Conservation (phyloP, 352 stramenopile species). For the Pythium brassicae region DNA sequence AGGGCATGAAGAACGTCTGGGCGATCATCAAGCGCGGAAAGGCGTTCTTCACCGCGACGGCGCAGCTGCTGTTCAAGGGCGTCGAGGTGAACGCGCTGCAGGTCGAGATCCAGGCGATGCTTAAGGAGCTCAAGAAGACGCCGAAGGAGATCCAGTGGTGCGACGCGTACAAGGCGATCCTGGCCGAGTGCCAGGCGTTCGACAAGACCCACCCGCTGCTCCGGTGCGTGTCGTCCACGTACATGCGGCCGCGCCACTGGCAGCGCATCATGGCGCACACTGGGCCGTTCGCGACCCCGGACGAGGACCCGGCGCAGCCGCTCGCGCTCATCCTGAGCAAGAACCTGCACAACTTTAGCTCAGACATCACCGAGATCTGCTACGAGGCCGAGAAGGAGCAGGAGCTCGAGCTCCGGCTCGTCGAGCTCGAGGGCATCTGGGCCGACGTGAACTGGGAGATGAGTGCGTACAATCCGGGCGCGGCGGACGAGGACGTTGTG, state of each 20-base stretch:
- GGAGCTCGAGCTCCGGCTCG: constrained; percentile 91
- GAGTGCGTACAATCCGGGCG: constrained; percentile 85
- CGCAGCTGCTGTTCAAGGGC: constrained; percentile 87
- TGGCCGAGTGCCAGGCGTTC: constrained; percentile 76
- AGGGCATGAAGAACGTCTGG: constrained; percentile 79
- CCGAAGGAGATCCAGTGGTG: constrained; percentile 93
- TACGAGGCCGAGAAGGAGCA: constrained; percentile 96
- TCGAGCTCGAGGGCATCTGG: constrained; percentile 91
- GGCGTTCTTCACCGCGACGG: constrained; percentile 60
- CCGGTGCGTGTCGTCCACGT: constrained; percentile 66
- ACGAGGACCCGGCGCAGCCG: constrained; percentile 89
- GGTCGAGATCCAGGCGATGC: constrained; percentile 90
- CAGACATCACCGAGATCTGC: constrained; percentile 95
- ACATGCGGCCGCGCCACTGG: constrained; percentile 95
- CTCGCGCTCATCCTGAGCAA: constrained; percentile 90
- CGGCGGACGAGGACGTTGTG: constrained; percentile 68
- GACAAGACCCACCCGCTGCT: constrained; percentile 84
- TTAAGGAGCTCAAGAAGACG: constrained; percentile 93
- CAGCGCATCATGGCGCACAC: constrained; percentile 88
- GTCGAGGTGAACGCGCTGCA: constrained; percentile 93
- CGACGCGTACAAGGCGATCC: constrained; percentile 85
- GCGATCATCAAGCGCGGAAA: constrained; percentile 76
- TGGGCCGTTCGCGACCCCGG: constrained; percentile 89
- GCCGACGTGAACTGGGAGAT: constrained; percentile 92
- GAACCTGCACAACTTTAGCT: constrained; percentile 93